These are phyloP conservation scores for Lippia alba DNA, from an alignment of 305 asterid species.

Conservation along the genomic window DNA sequence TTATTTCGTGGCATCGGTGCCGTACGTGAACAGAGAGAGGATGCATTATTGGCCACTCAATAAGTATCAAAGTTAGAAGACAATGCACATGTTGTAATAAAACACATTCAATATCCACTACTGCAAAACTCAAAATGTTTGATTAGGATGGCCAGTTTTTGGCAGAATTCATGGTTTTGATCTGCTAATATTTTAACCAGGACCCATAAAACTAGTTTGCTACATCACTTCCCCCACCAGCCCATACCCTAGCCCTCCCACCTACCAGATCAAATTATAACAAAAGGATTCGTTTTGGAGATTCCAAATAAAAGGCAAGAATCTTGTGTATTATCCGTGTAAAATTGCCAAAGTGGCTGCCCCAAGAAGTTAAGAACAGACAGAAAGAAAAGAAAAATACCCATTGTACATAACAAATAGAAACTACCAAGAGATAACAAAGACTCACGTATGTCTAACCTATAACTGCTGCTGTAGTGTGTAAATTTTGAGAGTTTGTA, in stretches of 20 bases:
- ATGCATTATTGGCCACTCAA: constrained; percentile 36
- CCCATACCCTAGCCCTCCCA: not conserved
- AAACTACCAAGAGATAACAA: too few species aligned
- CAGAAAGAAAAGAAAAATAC: too few species aligned
- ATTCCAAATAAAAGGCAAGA: not conserved
- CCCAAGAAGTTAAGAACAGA: constrained; percentile 26
- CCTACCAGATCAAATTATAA: constrained; percentile 15
- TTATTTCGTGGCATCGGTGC: constrained; percentile 22
- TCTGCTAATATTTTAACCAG: constrained; percentile 33
- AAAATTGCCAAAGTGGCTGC: constrained; percentile 3
- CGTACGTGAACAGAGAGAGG: constrained; percentile 27
- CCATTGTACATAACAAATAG: too few species aligned
- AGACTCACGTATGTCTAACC: too few species aligned
- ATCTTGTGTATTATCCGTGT: constrained; percentile 3
- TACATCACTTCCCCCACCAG: not conserved
- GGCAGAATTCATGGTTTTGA: constrained; percentile 26
- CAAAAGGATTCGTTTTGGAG: constrained; percentile 20
- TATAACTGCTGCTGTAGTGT: too few species aligned
- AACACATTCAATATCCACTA: constrained; percentile 38
- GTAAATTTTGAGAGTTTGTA: too few species aligned
- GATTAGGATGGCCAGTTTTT: constrained; percentile 13
- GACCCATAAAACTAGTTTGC: constrained; percentile 11
- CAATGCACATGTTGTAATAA: constrained; percentile 53
- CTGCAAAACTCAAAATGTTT: constrained; percentile 31
- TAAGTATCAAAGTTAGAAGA: constrained; percentile 36